phyloP scores from a whole-genome alignment of 371 early-diverging fungal genomes.

The Lichtheimia corymbifera region DNA sequence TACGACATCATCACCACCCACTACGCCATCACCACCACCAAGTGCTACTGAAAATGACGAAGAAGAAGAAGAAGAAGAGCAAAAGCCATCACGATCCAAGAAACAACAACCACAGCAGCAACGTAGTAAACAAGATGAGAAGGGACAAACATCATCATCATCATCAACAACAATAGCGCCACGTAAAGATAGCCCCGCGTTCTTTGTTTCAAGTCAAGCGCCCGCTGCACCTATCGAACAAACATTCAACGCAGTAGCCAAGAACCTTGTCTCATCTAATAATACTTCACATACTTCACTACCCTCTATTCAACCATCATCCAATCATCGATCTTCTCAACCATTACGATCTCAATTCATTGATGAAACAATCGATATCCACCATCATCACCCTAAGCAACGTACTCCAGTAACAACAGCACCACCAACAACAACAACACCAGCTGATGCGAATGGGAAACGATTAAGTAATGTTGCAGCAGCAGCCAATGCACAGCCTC shows the following conservation, averaged over 20 bases:
- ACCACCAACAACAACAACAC: constrained; percentile 5
- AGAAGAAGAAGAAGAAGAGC: constrained; percentile 11
- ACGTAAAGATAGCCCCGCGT: constrained; percentile 10
- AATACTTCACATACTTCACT: background rate
- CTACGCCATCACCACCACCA: constrained; percentile 17
- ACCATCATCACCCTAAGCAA: background rate
- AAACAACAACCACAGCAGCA: background rate
- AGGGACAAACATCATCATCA: too few species aligned
- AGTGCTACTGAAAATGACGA: constrained; percentile 5
- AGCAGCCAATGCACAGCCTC: constrained; percentile 22
- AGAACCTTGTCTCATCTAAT: constrained; percentile 23
- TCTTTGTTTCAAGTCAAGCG: constrained; percentile 11
- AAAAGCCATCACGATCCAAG: background rate
- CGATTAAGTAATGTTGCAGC: constrained; percentile 21
- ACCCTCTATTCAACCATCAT: background rate
- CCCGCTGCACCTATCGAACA: constrained; percentile 40
- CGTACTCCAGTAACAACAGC: background rate
- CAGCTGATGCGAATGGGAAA: background rate
- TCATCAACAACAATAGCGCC: background rate
- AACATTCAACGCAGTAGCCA: constrained; percentile 36
- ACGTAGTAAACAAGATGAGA: constrained; percentile 1
- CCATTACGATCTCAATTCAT: constrained; percentile 21
- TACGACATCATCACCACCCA: constrained; percentile 10
- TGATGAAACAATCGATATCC: constrained; percentile 9
- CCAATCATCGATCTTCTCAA: background rate